These are phyloP conservation scores for Sonneratia alba DNA, from an alignment of 345 rosid species.

Conservation along the genomic window DNA sequence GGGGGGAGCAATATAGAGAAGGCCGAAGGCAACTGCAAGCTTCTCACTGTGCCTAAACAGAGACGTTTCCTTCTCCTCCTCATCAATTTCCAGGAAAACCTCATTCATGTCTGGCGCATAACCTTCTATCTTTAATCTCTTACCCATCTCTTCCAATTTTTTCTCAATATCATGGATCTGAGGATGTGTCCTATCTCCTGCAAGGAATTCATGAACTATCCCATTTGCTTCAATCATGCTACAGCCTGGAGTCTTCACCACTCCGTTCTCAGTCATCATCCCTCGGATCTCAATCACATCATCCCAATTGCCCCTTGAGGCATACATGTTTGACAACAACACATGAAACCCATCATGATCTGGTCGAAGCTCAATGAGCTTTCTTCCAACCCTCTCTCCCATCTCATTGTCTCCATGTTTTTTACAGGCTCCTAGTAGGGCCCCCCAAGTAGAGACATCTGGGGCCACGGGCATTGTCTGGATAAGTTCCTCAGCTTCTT, in stretches of 20 bases:
- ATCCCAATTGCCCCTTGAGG: constrained; percentile 34
- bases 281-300: constrained; percentile 38
- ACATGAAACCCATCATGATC: constrained; percentile 53
- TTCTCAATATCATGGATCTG: constrained; percentile 27
- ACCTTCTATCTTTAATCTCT: constrained; percentile 30
- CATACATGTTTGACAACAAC: constrained; percentile 40
- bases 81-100: constrained; percentile 41
- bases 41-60: constrained; percentile 44
- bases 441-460: constrained; percentile 64
- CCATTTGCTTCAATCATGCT: constrained; percentile 51
- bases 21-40: constrained; percentile 47
- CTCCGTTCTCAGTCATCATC: constrained; percentile 32
- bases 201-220: constrained; percentile 37
- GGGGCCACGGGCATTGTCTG: constrained; percentile 49
- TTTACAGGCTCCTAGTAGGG: constrained; percentile 53
- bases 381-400: constrained; percentile 55
- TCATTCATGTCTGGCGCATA: constrained; percentile 35
- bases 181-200: constrained; percentile 39
- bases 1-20: constrained; percentile 15
- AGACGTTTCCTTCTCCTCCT: constrained; percentile 45
- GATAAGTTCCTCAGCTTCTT: constrained; percentile 55
- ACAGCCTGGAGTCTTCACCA: constrained; percentile 49
- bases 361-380: constrained; percentile 49
- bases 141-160: constrained; percentile 37
- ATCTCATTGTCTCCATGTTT: constrained; percentile 32